Base-by-base conservation (phyloP, 2,329 filamentous ascomycete species). In the Monilinia laxa region DNA sequence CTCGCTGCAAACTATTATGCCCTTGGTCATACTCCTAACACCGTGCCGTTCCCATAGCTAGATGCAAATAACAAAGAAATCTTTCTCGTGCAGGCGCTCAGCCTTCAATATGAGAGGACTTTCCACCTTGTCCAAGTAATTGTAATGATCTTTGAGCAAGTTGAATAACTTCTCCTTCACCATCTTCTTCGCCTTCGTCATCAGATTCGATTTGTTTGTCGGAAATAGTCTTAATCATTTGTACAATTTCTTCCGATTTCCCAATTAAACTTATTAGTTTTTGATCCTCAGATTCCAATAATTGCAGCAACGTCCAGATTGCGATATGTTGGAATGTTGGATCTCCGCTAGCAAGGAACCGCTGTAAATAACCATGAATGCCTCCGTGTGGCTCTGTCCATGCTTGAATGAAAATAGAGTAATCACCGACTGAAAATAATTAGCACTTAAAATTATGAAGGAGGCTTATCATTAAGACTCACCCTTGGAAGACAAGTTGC, bases 311-410 rank as follows among this genome's bases (percentile, higher is more conserved):
- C 1, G 95, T 99, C 95, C 95, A 99, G 70, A 98, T 97, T 62
- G 95, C 95, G 76, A 99, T 99, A 77, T 99, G 95, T 79, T 99
- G 95, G 83, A 99, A 99, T 0, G 95, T 99, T 0, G 95, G 89
- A 76, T 99, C 95, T 52, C 93, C 94, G 70, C 93, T 97, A 55
- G 91, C 91, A 23, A 99, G 84, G 83, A 99, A 99, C 65, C 94
- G 89, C 73, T 89, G 91, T 47, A 99, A 84, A 76, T 99, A 99
- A 64, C 95, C 95, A 76, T 97, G 93, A 69, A 99, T 97, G 56
- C 95, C 95, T 56, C 93, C 95, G 69, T 92, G 90, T 2, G 95
- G 95, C 74, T 96, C 90, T 23, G 85, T 88, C 95, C 95, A 99
- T 78, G 96, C 92, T 72, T 92, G 89, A 52, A 97, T 90, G 77